Conservation (phyloP, 257 asterid genomes). For the Nyctanthes arbortristis region DNA sequence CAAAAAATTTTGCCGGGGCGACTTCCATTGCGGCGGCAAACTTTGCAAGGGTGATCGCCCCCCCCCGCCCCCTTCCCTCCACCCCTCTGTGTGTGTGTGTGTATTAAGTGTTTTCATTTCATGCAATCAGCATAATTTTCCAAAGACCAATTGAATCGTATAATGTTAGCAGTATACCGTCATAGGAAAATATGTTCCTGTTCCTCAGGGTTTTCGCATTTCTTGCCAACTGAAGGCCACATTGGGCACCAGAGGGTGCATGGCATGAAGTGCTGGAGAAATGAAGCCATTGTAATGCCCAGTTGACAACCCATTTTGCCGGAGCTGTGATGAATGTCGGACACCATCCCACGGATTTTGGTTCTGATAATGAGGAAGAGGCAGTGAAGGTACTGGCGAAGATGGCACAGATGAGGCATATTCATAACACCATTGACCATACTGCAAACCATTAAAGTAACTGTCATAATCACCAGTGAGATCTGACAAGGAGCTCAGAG, state of each 20-base stretch:
- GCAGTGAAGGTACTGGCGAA: conserved; percentile 35
- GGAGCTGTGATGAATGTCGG: conserved; percentile 39
- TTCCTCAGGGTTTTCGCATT: conserved; percentile 70
- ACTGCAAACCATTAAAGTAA: conserved; percentile 39
- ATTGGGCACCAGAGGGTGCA: conserved; percentile 41
- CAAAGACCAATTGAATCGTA: not conserved
- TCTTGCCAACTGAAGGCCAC: conserved; percentile 58
- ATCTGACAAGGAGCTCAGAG: conserved; percentile 39
- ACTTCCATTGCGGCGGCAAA: no score
- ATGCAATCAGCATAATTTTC: conserved; percentile 3
- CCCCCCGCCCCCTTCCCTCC: no score
- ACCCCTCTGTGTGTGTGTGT: no score
- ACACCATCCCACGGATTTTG: conserved; percentile 38
- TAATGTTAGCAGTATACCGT: conserved; percentile 40
- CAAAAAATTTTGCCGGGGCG: no score
- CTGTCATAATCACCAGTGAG: conserved; percentile 66
- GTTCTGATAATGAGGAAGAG: conserved; percentile 30
- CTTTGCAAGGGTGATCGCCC: no score
- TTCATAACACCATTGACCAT: conserved; percentile 46
- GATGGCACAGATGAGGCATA: conserved; percentile 33
- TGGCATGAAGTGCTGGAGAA: conserved; percentile 24
- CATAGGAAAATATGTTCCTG: conserved; percentile 75
- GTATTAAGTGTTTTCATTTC: no score
- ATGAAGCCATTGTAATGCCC: conserved; percentile 34
- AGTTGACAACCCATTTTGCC: conserved; percentile 46